Conservation (phyloP, 176 grass and related monocot species). For the Urochloa ruziziensis region DNA sequence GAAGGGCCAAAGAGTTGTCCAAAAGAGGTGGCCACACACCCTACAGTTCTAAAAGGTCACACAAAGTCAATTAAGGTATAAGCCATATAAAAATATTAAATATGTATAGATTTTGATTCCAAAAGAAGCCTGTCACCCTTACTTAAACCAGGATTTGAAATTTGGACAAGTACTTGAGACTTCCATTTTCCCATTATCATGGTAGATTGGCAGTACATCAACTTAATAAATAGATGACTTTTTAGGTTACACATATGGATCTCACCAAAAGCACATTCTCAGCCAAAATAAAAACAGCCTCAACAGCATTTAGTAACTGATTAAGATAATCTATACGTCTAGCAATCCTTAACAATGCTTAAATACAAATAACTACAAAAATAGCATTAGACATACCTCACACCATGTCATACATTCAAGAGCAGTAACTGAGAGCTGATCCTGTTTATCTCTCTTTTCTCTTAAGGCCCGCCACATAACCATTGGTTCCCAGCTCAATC, state of each 20-base stretch:
- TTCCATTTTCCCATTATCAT: neutral
- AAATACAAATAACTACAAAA: neutral
- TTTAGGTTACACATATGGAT: neutral
- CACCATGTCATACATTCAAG: conserved; percentile 61
- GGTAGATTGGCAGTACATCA: neutral
- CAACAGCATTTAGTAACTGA: neutral
- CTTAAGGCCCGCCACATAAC: conserved; percentile 95
- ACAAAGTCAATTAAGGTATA: neutral
- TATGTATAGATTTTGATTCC: neutral
- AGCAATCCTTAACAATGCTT: neutral
- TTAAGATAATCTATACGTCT: neutral
- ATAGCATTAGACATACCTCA: conserved; percentile 39
- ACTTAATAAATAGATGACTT: neutral
- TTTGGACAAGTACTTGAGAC: neutral
- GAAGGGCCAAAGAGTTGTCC: neutral
- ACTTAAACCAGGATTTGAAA: neutral
- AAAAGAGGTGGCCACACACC: neutral
- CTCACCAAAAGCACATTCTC: neutral
- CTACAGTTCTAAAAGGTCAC: neutral
- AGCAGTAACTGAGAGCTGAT: conserved; percentile 50
- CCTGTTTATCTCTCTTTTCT: conserved; percentile 48
- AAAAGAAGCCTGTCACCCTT: neutral
- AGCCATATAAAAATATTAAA: neutral
- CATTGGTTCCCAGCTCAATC: conserved; percentile 96
- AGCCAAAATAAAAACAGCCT: neutral